Percentiles rank a stretch among this genome's conserved stretches.
Evolutionary conservation across 2,329 filamentous ascomycete genomes (phyloP).

Genomic region (Curvularia sp.): DNA sequence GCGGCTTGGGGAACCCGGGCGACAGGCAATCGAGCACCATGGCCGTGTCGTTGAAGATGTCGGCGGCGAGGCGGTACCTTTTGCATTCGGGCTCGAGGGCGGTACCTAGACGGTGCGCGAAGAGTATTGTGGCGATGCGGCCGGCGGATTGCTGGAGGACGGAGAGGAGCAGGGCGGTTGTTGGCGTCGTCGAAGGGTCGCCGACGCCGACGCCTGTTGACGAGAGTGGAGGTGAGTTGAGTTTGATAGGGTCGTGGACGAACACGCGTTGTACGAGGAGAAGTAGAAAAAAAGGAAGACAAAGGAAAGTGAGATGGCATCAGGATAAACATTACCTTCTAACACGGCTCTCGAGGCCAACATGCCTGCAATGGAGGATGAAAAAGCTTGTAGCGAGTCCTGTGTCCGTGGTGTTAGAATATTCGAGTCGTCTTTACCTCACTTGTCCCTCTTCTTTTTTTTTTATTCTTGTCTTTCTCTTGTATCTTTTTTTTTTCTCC

Average conservation of each 20-base stretch:
- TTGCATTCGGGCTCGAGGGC: constrained; percentile 91
- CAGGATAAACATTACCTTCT: too few species aligned
- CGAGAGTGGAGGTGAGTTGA: neutral
- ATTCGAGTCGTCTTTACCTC: neutral
- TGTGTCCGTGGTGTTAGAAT: constrained; percentile 21
- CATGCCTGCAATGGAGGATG: constrained; percentile 79
- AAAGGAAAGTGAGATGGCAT: too few species aligned
- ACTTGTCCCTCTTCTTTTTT: neutral
- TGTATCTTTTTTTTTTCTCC: too few species aligned
- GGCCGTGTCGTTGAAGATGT: constrained; percentile 85
- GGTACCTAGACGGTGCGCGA: constrained; percentile 82
- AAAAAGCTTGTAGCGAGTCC: constrained; percentile 86
- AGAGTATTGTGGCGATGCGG: constrained; percentile 82
- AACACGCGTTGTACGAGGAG: too few species aligned
- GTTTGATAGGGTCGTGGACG: too few species aligned
- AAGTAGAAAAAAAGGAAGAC: too few species aligned
- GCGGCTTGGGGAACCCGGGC: constrained; percentile 70
- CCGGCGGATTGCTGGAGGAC: constrained; percentile 84
- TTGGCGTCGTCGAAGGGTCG: constrained; percentile 78
- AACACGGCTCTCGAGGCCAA: constrained; percentile 84
- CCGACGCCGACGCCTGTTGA: constrained; percentile 75
- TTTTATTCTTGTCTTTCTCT: neutral
- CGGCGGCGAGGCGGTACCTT: constrained; percentile 83
- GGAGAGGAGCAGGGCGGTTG: constrained; percentile 79
- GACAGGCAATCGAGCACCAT: constrained; percentile 87